Evolutionary conservation across 2,329 filamentous ascomycete genomes (phyloP).

Genomic region (Phyllosticta citrichinensis): DNA sequence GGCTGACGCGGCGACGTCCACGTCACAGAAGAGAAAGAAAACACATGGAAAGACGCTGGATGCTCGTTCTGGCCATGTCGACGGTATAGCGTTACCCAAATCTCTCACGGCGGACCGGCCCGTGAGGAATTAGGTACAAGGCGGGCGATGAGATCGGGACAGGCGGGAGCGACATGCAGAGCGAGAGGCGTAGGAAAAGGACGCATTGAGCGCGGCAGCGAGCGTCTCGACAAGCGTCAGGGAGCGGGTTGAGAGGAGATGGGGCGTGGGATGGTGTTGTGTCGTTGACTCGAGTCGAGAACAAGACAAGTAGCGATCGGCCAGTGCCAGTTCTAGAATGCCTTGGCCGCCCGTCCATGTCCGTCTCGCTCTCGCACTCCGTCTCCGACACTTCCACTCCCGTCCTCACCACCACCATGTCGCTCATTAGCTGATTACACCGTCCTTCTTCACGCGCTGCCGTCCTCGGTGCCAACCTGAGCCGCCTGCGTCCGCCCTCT

Average conservation of each 20-base stretch:
- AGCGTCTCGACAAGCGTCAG: neutral
- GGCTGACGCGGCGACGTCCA: neutral
- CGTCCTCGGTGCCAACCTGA: neutral
- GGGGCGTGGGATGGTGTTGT: neutral
- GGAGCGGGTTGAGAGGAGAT: neutral
- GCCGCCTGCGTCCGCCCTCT: neutral
- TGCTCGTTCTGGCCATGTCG: neutral
- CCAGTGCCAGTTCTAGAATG: neutral
- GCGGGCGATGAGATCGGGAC: neutral
- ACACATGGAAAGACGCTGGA: neutral
- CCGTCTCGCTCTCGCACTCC: neutral
- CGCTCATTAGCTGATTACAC: neutral
- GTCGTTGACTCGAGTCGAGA: neutral
- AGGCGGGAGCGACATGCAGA: neutral
- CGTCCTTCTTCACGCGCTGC: neutral
- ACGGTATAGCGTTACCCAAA: neutral
- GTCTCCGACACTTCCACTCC: neutral
- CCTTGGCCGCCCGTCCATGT: neutral
- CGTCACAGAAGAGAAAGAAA: neutral
- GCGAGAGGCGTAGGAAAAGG: neutral
- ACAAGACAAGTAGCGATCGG: neutral
- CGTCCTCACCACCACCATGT: neutral
- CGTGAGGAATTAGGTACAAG: neutral
- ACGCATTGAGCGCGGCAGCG: neutral
- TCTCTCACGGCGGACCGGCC: neutral